Conservation (phyloP, 208 protist species). For the Plasmodiophora brassicae region DNA sequence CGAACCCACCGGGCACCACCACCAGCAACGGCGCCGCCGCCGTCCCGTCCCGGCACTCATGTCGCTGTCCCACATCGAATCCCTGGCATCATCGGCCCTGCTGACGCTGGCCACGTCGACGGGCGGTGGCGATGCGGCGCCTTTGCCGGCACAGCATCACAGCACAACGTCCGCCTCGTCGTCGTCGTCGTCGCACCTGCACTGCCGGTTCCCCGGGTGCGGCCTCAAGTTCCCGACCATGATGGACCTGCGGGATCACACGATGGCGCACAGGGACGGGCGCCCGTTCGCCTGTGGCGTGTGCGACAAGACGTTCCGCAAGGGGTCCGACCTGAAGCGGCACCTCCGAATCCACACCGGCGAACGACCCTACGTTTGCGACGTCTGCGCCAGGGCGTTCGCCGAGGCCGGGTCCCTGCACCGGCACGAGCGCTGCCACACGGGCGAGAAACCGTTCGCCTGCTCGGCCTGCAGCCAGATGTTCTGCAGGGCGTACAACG, state of each 20-base stretch:
- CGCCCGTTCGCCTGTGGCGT: slow-evolving; percentile 17
- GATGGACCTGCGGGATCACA: not conserved
- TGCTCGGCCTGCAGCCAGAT: not conserved
- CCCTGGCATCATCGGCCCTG: not conserved
- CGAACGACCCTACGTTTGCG: slow-evolving; percentile 31
- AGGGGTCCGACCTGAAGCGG: slow-evolving; percentile 21
- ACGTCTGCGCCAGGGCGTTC: slow-evolving; percentile 13
- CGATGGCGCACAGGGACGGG: not conserved
- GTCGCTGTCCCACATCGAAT: slow-evolving; percentile 5
- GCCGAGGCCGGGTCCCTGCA: not conserved
- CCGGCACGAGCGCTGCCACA: slow-evolving; percentile 2
- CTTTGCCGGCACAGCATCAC: too few species aligned
- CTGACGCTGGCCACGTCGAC: slow-evolving; percentile 3
- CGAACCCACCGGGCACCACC: too few species aligned
- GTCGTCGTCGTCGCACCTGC: not conserved
- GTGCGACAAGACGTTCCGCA: slow-evolving; percentile 24
- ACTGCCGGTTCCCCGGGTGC: not conserved
- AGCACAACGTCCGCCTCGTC: too few species aligned
- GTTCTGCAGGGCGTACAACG: slow-evolving; percentile 32
- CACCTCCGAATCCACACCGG: slow-evolving; percentile 35
- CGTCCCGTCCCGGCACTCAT: not conserved
- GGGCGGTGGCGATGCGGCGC: not conserved
- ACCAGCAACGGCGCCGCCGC: too few species aligned
- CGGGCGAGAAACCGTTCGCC: slow-evolving; percentile 22
- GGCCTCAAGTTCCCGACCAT: not conserved